phyloP scores from a whole-genome alignment of 345 rosid species.

The Brassica rapa region DNA sequence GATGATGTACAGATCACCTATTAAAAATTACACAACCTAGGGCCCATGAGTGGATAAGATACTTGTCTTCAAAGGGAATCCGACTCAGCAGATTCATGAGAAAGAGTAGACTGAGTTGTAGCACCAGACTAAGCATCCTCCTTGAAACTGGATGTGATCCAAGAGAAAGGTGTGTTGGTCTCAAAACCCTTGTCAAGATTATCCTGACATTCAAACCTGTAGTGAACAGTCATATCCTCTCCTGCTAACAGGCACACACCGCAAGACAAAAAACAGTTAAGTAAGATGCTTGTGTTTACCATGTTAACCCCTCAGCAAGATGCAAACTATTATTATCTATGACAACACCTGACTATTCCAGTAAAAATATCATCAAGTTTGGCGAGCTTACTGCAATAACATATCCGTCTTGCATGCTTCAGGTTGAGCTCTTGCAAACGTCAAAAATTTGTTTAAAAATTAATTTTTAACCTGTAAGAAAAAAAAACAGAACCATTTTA shows the following conservation, averaged over 20 bases:
- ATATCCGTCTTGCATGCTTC: constrained; percentile 50
- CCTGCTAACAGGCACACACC: constrained; percentile 28
- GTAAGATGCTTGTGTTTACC: constrained; percentile 23
- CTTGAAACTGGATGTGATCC: constrained; percentile 25
- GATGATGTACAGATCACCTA: too few species aligned
- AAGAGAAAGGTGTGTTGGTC: constrained; percentile 33
- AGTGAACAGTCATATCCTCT: constrained; percentile 32
- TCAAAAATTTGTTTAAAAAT: constrained; percentile 54
- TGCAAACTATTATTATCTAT: constrained; percentile 43
- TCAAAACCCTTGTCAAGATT: constrained; percentile 39
- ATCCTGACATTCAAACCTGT: constrained; percentile 33
- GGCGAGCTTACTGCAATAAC: constrained; percentile 41
- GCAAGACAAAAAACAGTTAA: constrained; percentile 17
- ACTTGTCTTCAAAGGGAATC: too few species aligned
- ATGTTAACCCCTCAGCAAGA: constrained; percentile 7
- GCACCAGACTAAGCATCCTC: constrained; percentile 34
- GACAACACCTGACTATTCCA: constrained; percentile 18
- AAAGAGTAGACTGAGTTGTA: too few species aligned
- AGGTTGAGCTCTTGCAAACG: constrained; percentile 41
- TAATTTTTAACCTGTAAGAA: constrained; percentile 27
- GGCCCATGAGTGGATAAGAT: too few species aligned
- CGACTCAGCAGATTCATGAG: too few species aligned
- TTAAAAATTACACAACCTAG: too few species aligned
- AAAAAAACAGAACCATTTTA: constrained; percentile 1
- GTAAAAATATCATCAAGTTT: constrained; percentile 30